phyloP scores from a whole-genome alignment of 768 basidiomycete genomes.

The Royoungia palumana region DNA sequence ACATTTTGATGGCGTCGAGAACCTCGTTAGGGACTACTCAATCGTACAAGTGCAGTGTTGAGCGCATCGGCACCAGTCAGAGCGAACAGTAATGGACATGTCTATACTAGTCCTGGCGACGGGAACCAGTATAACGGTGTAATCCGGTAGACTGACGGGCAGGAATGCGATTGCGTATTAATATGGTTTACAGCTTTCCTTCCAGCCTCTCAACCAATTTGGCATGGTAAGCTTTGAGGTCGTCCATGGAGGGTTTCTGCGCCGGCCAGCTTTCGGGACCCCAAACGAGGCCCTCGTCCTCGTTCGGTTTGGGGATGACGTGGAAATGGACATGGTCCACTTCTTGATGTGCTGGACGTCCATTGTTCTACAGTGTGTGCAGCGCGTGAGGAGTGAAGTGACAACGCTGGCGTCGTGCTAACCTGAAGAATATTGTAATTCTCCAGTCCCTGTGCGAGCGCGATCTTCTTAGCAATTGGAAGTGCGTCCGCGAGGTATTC shows the following conservation, averaged over 20 bases:
- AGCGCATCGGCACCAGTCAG: too few relatives aligned
- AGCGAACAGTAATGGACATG: too few relatives aligned
- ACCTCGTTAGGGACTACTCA: too few relatives aligned
- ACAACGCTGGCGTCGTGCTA: background rate
- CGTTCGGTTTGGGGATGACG: conserved; percentile 85
- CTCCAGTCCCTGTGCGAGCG: conserved; percentile 63
- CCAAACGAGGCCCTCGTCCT: conserved; percentile 69
- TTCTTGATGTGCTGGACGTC: conserved; percentile 58
- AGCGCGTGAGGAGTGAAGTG: too few relatives aligned
- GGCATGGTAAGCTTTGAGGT: conserved; percentile 21
- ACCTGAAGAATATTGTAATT: conserved; percentile 88
- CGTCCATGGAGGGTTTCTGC: conserved; percentile 16
- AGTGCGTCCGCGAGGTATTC: conserved; percentile 75
- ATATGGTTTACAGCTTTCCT: conserved; percentile 15
- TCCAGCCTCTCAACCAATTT: conserved; percentile 19
- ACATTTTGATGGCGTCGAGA: too few relatives aligned
- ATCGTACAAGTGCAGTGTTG: too few relatives aligned
- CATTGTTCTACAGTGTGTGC: conserved; percentile 54
- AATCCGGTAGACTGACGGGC: background rate
- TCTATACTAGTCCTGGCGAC: too few relatives aligned
- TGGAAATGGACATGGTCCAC: conserved; percentile 93
- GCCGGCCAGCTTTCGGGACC: conserved; percentile 50
- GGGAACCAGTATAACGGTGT: too few relatives aligned
- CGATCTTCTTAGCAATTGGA: conserved; percentile 85
- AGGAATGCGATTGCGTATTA: background rate